Evolutionary conservation across 2,329 filamentous ascomycete species (phyloP).

Genomic region (Akanthomyces uredinophilus): DNA sequence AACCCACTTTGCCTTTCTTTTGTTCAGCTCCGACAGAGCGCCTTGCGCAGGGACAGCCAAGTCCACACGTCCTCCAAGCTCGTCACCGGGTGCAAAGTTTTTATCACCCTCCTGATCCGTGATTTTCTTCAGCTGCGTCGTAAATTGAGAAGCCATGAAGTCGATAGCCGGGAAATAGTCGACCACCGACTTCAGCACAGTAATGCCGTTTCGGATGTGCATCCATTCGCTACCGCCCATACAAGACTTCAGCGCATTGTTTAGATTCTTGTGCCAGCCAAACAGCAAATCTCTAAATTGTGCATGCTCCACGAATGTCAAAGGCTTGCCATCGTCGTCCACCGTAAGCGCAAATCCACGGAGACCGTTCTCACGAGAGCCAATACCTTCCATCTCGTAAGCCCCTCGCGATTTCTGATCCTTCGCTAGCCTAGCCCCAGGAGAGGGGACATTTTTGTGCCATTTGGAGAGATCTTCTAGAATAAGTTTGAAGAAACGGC

Average conservation of each 20-base stretch:
- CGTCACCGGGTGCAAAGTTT: slow-evolving; percentile 42
- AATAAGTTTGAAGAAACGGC: slow-evolving; percentile 79
- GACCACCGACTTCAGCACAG: slow-evolving; percentile 73
- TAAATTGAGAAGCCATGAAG: slow-evolving; percentile 71
- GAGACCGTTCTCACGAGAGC: slow-evolving; percentile 47
- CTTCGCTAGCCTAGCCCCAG: slow-evolving; percentile 30
- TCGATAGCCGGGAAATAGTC: slow-evolving; percentile 84
- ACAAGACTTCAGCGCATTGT: slow-evolving; percentile 73
- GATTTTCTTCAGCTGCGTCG: slow-evolving; percentile 60
- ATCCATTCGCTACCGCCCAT: slow-evolving; percentile 86
- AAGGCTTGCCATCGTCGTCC: slow-evolving; percentile 60
- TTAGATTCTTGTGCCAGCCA: slow-evolving; percentile 84
- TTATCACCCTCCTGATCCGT: slow-evolving; percentile 53
- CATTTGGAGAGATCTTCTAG: slow-evolving; percentile 75
- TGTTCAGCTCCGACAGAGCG: slow-evolving; percentile 64
- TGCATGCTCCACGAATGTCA: slow-evolving; percentile 72
- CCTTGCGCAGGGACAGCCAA: slow-evolving; percentile 69
- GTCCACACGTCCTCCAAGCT: slow-evolving; percentile 62
- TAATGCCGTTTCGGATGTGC: slow-evolving; percentile 95
- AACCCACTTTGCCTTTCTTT: slow-evolving; percentile 63
- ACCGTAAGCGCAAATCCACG: slow-evolving; percentile 75
- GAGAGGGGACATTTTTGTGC: slow-evolving; percentile 69
- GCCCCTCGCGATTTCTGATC: slow-evolving; percentile 58
- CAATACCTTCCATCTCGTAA: slow-evolving; percentile 74
- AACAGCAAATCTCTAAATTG: slow-evolving; percentile 81